Base-by-base conservation (phyloP, 768 basidiomycete species). In the Calvatia gigantea region DNA sequence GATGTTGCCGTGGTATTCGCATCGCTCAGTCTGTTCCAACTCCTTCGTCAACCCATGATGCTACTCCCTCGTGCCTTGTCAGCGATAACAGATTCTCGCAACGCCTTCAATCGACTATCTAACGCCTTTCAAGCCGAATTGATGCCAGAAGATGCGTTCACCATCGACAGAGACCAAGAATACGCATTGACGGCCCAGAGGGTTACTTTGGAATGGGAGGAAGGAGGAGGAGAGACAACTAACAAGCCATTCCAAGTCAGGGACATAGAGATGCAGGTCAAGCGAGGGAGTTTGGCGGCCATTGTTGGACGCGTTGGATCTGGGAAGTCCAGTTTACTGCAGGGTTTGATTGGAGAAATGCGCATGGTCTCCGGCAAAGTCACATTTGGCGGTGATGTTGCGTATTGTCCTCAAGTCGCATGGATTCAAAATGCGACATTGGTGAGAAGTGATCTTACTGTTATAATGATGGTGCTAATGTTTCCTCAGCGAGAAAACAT, bases 351-450 rank as follows among this genome's bases (percentile, higher is more conserved):
- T 37, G 86, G 88, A 4, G 88, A 89, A 68, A 89, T 89, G 86
- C 73, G 78, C 15, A 74, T 72, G 54, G 59, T 74, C 2, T 65
- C 69, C 7, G 88, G 88, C 0, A 64, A 68, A 11, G 78, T 85
- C 33, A 69, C 73, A 0, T 84, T 89, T 60, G 83, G 87, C 6
- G 87, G 87, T 0, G 69, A 72, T 12, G 75, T 89, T 8, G 85
- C 80, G 4, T 91, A 89, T 64, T 87, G 85, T 63, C 77, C 86
- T 14, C 88, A 91, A 67, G 81, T 79, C 0, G 85, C 87, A 0
- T 91, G 87, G 87, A 89, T 91, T 45, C 85, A 87, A 66, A 88
- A 88, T 63, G 80, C 82, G 0, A 75, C 81, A 4, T 61, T 86
- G 64, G 84, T 84, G 51, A 47, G 79, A 60, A n/a, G 14, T 32